phyloP scores from a whole-genome alignment of 139 green algal genomes.

The Micractinium conductrix region DNA sequence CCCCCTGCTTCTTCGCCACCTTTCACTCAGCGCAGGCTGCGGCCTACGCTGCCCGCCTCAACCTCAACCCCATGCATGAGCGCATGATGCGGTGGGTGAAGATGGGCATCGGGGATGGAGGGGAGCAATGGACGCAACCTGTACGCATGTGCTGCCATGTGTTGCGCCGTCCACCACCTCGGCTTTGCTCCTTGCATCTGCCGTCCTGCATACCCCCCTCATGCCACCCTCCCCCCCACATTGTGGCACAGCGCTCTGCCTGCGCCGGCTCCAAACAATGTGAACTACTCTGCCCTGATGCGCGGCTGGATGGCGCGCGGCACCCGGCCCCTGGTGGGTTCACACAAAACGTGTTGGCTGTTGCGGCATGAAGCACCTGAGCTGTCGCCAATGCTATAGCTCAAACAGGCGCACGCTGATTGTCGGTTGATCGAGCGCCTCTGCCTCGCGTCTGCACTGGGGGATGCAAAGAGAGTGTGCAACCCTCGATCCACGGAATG shows the following conservation, averaged over 20 bases:
- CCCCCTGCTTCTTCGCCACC: constrained; percentile 39
- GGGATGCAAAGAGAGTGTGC: no score
- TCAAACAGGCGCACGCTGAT: no score
- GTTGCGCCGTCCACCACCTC: neutral
- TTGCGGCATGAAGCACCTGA: no score
- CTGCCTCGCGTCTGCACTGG: no score
- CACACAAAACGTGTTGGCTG: no score
- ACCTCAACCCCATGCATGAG: constrained; percentile 44
- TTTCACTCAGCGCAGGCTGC: constrained; percentile 39
- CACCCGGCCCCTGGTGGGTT: constrained; percentile 14
- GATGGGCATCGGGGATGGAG: neutral
- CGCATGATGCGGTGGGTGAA: constrained; percentile 37
- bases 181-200: neutral
- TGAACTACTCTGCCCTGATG: constrained; percentile 45
- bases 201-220: neutral
- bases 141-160: neutral
- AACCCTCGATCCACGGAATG: no score
- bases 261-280: constrained; percentile 44
- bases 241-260: constrained; percentile 24
- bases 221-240: neutral
- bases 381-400: no score
- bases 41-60: constrained; percentile 20
- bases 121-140: no score
- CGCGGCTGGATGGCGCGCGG: constrained; percentile 29
- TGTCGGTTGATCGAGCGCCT: no score